Evolutionary conservation across 768 basidiomycete genomes (phyloP).

Genomic region (Fomitopsis serialis): DNA sequence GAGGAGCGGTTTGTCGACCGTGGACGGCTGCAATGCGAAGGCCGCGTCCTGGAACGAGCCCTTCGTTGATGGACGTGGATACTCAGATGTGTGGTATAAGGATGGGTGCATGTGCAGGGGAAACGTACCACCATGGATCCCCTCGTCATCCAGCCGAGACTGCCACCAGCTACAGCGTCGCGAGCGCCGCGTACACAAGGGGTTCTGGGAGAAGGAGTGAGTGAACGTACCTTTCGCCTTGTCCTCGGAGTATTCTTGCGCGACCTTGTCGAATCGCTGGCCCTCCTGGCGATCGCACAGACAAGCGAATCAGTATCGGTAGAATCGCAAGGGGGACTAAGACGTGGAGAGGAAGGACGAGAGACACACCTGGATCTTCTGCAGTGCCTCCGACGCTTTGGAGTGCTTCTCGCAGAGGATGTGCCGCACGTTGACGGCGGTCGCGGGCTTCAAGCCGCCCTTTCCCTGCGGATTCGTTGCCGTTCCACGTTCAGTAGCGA

Average conservation of each 20-base stretch:
- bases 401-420: slow-evolving; percentile 87
- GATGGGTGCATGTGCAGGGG: too few species aligned
- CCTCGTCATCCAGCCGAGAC: slow-evolving; percentile 81
- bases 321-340: too few species aligned
- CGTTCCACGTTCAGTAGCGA: too few species aligned
- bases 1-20: slow-evolving; percentile 69
- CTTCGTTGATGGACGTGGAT: slow-evolving; percentile 26
- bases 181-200: background rate
- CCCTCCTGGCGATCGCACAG: slow-evolving; percentile 48
- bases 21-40: slow-evolving; percentile 73
- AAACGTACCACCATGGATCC: slow-evolving; percentile 75
- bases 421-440: slow-evolving; percentile 80
- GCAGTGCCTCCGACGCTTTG: slow-evolving; percentile 69
- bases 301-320: background rate
- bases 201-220: background rate
- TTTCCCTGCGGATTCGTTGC: slow-evolving; percentile 44
- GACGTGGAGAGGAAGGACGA: too few species aligned
- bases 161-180: slow-evolving; percentile 60
- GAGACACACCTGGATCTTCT: slow-evolving; percentile 64
- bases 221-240: slow-evolving; percentile 68
- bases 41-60: slow-evolving; percentile 83
- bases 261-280: slow-evolving; percentile 81
- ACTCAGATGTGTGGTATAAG: background rate
- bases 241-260: slow-evolving; percentile 87
- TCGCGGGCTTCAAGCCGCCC: slow-evolving; percentile 68